Conservation (phyloP, 2,329 filamentous ascomycete species). For the Sarocladium strictum region DNA sequence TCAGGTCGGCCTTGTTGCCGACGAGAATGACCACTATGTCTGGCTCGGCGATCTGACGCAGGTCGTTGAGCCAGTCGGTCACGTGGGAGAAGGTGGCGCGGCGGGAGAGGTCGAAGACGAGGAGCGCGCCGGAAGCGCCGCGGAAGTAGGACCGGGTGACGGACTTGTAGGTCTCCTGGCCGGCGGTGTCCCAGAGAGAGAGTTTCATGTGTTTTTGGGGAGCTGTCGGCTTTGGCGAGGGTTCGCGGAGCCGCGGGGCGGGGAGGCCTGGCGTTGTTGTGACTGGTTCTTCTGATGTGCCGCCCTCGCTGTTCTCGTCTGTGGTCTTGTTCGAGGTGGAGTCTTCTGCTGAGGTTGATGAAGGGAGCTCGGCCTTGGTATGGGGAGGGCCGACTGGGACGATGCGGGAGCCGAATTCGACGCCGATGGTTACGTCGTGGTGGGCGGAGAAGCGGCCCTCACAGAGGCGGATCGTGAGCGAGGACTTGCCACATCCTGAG, state of each 20-base stretch:
- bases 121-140: constrained; percentile 63
- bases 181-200: constrained; percentile 90
- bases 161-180: constrained; percentile 95
- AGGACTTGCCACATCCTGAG: constrained; percentile 91
- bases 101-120: constrained; percentile 93
- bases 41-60: constrained; percentile 90
- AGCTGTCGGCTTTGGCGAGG: constrained; percentile 23
- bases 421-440: constrained; percentile 95
- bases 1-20: constrained; percentile 89
- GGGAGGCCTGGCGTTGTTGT: constrained; percentile 34
- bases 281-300: not conserved
- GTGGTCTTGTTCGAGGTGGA: constrained; percentile 9
- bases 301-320: too few species aligned
- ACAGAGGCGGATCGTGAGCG: constrained; percentile 90
- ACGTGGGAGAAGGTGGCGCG: constrained; percentile 80
- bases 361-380: constrained; percentile 34
- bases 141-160: constrained; percentile 93
- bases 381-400: constrained; percentile 85
- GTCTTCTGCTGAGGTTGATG: constrained; percentile 16
- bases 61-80: constrained; percentile 88
- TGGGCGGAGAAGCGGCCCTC: constrained; percentile 91
- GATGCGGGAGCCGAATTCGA: constrained; percentile 91
- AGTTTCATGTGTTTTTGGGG: constrained; percentile 82
- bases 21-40: constrained; percentile 93
- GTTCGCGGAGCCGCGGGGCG: constrained; percentile 36